Conservation (phyloP, 2,329 filamentous ascomycete genomes). For the Thielaviopsis populi region DNA sequence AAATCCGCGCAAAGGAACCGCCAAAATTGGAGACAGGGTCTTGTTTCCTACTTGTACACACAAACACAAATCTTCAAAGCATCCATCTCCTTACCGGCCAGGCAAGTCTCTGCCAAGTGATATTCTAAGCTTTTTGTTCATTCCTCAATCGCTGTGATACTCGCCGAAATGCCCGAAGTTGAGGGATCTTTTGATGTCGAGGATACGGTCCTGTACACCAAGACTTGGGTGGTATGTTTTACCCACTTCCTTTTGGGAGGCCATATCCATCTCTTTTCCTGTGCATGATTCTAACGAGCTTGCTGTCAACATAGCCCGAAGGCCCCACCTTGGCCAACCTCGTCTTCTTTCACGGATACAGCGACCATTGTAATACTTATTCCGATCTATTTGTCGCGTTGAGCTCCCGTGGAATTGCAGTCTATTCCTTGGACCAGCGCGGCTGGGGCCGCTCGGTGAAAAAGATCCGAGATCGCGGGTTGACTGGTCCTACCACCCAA, state of each 20-base stretch:
- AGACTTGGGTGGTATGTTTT: slow-evolving; percentile 42
- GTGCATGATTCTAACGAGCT: slow-evolving; percentile 11
- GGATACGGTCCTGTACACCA: slow-evolving; percentile 36
- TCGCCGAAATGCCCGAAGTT: slow-evolving; percentile 21
- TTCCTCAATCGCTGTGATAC: background rate
- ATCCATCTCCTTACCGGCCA: background rate
- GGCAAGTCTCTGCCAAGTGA: background rate
- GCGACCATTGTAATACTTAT: slow-evolving; percentile 70
- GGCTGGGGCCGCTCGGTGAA: slow-evolving; percentile 70
- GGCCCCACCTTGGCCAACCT: slow-evolving; percentile 51
- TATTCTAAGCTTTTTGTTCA: background rate
- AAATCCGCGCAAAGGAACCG: background rate
- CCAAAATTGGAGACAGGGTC: background rate
- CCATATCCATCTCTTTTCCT: background rate
- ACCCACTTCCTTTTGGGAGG: background rate
- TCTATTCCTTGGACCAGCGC: slow-evolving; percentile 68
- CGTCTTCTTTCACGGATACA: slow-evolving; percentile 79
- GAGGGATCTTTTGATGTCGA: slow-evolving; percentile 37
- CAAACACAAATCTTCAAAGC: background rate
- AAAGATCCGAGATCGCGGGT: slow-evolving; percentile 46
- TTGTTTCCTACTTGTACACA: background rate
- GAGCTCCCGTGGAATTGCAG: slow-evolving; percentile 55
- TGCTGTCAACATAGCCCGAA: slow-evolving; percentile 31
- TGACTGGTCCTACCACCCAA: slow-evolving; percentile 55
- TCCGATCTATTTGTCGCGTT: slow-evolving; percentile 57